phyloP scores from a whole-genome alignment of 352 stramenopile species.

The Pythium myriotylum region DNA sequence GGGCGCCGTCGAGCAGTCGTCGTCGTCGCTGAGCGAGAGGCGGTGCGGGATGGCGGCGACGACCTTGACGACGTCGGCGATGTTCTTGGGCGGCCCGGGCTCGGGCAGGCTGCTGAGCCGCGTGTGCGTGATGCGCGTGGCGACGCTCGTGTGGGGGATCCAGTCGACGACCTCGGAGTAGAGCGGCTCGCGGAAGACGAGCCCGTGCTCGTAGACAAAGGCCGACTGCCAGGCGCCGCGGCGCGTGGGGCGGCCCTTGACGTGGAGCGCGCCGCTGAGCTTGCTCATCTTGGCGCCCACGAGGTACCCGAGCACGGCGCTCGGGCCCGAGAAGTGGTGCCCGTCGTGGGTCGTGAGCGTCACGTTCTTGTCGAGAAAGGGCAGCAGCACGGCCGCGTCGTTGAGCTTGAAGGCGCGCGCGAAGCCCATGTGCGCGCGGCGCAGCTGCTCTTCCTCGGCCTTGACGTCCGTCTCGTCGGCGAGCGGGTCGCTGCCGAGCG shows the following conservation, averaged over 20 bases:
- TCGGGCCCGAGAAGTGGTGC: constrained; percentile 43
- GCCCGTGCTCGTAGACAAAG: constrained; percentile 76
- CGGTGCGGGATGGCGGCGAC: constrained; percentile 18
- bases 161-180: constrained; percentile 76
- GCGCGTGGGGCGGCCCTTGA: constrained; percentile 61
- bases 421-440: constrained; percentile 64
- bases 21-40: constrained; percentile 23
- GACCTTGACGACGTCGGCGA: constrained; percentile 21
- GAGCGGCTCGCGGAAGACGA: constrained; percentile 68
- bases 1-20: not conserved
- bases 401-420: constrained; percentile 76
- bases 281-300: constrained; percentile 73
- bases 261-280: constrained; percentile 60
- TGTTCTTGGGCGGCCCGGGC: constrained; percentile 9
- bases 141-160: constrained; percentile 37
- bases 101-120: constrained; percentile 12
- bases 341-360: constrained; percentile 54
- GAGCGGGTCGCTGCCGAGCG: constrained; percentile 3
- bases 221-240: constrained; percentile 56
- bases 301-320: constrained; percentile 69
- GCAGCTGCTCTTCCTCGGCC: constrained; percentile 46
- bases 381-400: constrained; percentile 64
- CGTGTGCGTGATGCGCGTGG: constrained; percentile 21
- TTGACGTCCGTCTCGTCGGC: constrained; percentile 17
- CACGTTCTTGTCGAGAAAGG: constrained; percentile 68